Evolutionary conservation across 1,284 basidiomycete species (phyloP), one percentile per base, ranked within the genome.

Genomic region (Ceratobasidium sp.): DNA sequence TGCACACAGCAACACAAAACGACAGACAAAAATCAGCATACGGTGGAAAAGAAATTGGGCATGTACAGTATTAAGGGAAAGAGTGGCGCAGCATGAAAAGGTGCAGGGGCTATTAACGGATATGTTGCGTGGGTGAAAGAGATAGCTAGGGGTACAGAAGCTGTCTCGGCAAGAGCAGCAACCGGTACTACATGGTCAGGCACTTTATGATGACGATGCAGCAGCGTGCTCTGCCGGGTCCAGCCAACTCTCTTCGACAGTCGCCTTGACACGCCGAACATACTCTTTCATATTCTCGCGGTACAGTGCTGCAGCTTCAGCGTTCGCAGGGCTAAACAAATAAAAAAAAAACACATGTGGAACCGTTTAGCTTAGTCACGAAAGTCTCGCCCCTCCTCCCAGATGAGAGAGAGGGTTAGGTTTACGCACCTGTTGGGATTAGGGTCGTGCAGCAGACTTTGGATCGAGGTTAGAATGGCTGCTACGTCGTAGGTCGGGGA

Each of bases 201-300:
- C 33, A 33, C 33, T 33, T 33, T 33, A 75, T 39, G 71, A 67
- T 28, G 71, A 76, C 5, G 72, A 66, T 33, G 73, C 61, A 10
- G 46, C 72, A n/a, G 72, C 53, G 61, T 51, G 46, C 33, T 76
- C 73, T n/a, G 49, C 73, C 18, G 73, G 63, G 40, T 97, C 95
- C 77, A 97, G 86, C 95, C 95, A 97, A 79, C 93, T 95, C 84
- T 95, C 93, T 85, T 97, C 95, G 39, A 97, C 95, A 0, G 95
- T 96, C 77, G 93, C 92, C 86, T 97, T 95, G 66, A 98, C 97
- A 78, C 96, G 87, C 78, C 96, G 88, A 44, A 98, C 94, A 84
- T 98, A 98, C 87, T 98, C 97, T 87, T 98, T 99, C 94, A 98
- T 97, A 84, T 99, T 99, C 85, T 99, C 97, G 78, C 97, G 88